Base-by-base conservation (phyloP, 495 filamentous ascomycete species). In the Ramalina intermedia region DNA sequence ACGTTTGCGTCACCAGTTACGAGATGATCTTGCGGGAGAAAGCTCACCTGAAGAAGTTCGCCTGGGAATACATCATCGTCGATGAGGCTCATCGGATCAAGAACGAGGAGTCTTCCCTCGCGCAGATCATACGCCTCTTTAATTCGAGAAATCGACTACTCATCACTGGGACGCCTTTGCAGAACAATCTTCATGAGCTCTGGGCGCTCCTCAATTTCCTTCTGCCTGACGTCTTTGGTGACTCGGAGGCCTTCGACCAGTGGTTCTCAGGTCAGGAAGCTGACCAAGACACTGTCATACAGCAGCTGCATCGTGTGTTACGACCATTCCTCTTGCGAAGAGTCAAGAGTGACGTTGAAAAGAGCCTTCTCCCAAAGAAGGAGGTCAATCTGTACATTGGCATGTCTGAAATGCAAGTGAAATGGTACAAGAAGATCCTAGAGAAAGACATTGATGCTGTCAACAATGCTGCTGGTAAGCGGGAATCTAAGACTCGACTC, bases 61-160 rank as follows among this genome's bases (percentile, higher is more conserved):
- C 93, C 0, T 99, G 93, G 93, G 91, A 99, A 62, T 99, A 99
- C 62, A 96, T 99, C 65, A 95, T 99, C 62, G 94, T 99, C 47
- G 93, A 99, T 59, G 93, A 99, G 56, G 93, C 93, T 4, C 93
- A 99, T 62, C 87, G 93, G 18, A 96, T 99, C 70, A 99, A 99
- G 68, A 99, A 99, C 64, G 93, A 99, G 63, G 87, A 95, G 63
- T 99, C 93, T 0, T 93, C 93, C 2, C 72, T 99, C 4, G 87
- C 93, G 2, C 91, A 99, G 57, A 93, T 96, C 48, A 95, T 99
- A 52, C 87, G 93, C 49, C 68, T 96, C 26, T 96, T 99, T 73
- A 88, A 90, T 66, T 99, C 93, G 7, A 74, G 93, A 55, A 96
- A 96, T 60, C 82, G 93, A 20, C 74, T 99, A 27, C 69, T 99